Evolutionary conservation across 2,329 filamentous ascomycete species (phyloP), one percentile per base, ranked within the genome.

Genomic region (Chaetomiaceae sp.): DNA sequence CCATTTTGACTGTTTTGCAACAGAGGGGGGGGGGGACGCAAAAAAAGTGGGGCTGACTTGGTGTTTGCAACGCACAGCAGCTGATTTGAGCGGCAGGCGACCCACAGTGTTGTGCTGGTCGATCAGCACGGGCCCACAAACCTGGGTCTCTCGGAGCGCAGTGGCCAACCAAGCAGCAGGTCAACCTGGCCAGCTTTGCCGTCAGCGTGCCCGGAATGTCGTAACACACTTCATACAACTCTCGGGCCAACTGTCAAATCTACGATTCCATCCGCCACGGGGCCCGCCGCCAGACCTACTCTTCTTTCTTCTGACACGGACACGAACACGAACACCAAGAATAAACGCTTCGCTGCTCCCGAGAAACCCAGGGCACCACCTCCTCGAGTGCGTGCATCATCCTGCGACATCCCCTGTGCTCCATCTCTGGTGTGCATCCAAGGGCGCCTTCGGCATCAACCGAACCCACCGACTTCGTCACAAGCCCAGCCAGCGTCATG

Each of bases 401-500:
- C 44, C 38, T 18, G 20, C 32, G 7, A 25, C 10, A 5, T 30
- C 34, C 20, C 46, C 11, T 20, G 2, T 18, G 20, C 29, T 45
- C 25, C 6, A 2, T 13, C n/a, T 29, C 36, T 14, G 2, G 18
- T 14, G 29, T 11, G 11, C 29, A 13, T 32, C 30, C 6, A 27
- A 20, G 9, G 34, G 27, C 27, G 27, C 25, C 27, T 5, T 10
- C 33, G n/a, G 45, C 40, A 14, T 14, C 20, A 34, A n/a, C 37
- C 32, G 11, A 36, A 38, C 4, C 5, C 32, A 21, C 27, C 13
- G 5, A 29, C 13, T 14, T 13, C 7, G 23, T 20, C n/a, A 37
- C 33, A 33, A 42, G 29, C 10, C 61, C 57, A 49, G 23, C 61
- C 62, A 45, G 63, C 73, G 80, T 66, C 74, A 97, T 97, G 94